Base-by-base conservation (phyloP, 2,329 filamentous ascomycete genomes). In the Botrytis deweyae region DNA sequence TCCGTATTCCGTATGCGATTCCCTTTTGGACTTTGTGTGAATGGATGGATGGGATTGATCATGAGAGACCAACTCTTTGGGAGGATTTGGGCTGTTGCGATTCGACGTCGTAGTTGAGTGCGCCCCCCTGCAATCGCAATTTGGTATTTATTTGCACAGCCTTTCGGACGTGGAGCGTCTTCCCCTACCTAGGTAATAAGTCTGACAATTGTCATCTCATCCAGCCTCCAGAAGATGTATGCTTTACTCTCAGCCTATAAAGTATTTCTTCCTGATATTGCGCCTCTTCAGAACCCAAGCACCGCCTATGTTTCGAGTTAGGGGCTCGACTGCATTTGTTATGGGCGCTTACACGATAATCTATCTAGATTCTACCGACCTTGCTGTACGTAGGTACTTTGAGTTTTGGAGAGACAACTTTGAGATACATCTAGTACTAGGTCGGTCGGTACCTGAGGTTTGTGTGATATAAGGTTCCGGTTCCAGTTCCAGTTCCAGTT, bases 91-190 rank as follows among this genome's bases (percentile, higher is more conserved):
- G 33, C 68, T 44, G 14, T 42, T 52, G 46, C 49, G 6, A 52
- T n/a, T 61, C 25, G 69, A 42, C 42, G 58, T 42, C 3, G 40
- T 29, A 49, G 42, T n/a, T 52, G 49, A 29, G 14, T 16, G 52
- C 12, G 1, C 18, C 49, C 38, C 69, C 69, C 44, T 72, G 69
- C 36, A 65, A 42, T 65, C 59, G 69, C 44, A 72, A 72, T 72
- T 44, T 72, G 29, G 69, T 63, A 72, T 52, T 36, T 72, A 72
- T 52, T 64, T 72, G 69, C 69, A 72, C 69, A 72, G 69, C 69
- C 69, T 64, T 49, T 46, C 44, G 20, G 44, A 55, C 36, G 59
- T 72, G 44, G 29, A 72, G 46, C 64, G 38, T 52, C 33, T n/a
- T 36, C 46, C 68, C 33, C 33, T 49, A 52, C 49, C 49, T 52